A percentile compares a stretch with the other conserved stretches of the same genome.
These are phyloP conservation scores for Lagerstroemia speciosa DNA, from an alignment of 345 rosid genomes.

Conservation along the genomic window DNA sequence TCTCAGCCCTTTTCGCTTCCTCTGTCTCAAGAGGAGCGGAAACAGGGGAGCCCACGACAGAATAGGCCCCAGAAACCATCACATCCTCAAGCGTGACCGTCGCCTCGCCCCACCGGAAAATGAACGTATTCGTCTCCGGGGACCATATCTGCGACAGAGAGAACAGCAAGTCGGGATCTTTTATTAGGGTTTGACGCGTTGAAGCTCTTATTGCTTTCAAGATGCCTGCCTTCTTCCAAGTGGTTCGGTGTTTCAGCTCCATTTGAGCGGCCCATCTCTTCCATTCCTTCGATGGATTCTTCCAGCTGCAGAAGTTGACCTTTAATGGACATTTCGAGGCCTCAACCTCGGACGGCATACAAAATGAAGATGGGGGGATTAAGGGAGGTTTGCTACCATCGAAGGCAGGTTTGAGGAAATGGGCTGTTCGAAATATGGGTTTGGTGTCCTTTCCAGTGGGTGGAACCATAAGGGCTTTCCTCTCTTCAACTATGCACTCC, in stretches of 20 bases:
- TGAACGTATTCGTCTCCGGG: constrained; percentile 33
- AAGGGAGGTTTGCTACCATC: constrained; percentile 9
- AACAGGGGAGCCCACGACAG: constrained; percentile 37
- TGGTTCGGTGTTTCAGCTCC: constrained; percentile 15
- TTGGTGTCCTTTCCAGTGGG: constrained; percentile 12
- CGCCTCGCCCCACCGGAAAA: constrained; percentile 51
- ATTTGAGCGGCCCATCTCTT: constrained; percentile 35
- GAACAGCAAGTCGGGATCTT: constrained; percentile 18
- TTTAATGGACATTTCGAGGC: constrained; percentile 9
- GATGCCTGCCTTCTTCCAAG: constrained; percentile 41
- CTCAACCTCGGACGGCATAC: constrained; percentile 2
- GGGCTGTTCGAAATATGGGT: constrained; percentile 17
- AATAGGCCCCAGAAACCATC: constrained; percentile 27
- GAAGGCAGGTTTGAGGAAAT: constrained; percentile 23
- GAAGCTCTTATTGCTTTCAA: constrained; percentile 35
- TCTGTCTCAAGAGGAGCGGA: constrained; percentile 12
- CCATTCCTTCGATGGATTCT: constrained; percentile 14
- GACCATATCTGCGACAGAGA: constrained; percentile 40
- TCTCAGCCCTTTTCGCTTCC: constrained; percentile 6
- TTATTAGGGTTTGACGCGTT: constrained; percentile 8
- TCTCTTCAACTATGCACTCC: constrained; percentile 20
- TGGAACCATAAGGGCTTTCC: constrained; percentile 25
- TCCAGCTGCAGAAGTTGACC: constrained; percentile 29
- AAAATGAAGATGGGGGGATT: constrained; percentile 9
- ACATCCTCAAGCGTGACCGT: constrained; percentile 45